phyloP scores from a whole-genome alignment of 768 basidiomycete species.

The Lactarius indigo region DNA sequence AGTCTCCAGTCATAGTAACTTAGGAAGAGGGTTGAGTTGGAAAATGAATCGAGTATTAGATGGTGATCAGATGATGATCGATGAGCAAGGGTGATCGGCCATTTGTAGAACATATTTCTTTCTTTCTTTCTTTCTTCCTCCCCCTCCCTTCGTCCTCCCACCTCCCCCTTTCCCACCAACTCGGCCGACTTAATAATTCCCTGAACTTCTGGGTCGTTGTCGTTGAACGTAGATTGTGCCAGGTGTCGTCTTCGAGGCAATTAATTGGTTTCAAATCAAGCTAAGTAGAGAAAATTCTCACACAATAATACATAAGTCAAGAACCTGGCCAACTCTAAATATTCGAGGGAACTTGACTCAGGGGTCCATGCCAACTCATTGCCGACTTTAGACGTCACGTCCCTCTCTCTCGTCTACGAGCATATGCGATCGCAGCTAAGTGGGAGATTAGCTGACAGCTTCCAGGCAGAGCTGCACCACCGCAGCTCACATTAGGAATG shows the following conservation, averaged over 20 bases:
- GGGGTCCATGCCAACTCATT: neutral
- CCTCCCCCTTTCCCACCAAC: neutral
- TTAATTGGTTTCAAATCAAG: neutral
- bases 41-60: neutral
- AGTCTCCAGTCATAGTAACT: neutral
- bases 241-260: neutral
- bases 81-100: neutral
- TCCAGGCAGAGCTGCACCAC: neutral
- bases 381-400: constrained; percentile 3
- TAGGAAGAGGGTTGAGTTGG: neutral
- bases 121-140: neutral
- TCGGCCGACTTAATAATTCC: neutral
- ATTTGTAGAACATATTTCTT: neutral
- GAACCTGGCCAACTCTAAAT: neutral
- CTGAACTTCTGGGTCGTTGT: neutral
- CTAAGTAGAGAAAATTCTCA: neutral
- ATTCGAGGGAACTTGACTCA: neutral
- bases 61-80: neutral
- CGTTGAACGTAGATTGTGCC: neutral
- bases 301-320: neutral
- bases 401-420: neutral
- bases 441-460: neutral
- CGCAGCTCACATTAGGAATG: neutral
- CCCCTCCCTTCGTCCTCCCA: neutral
- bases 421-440: neutral